These are phyloP conservation scores for Neurospora cerealis DNA, from an alignment of 495 filamentous ascomycete species.

Conservation along the genomic window DNA sequence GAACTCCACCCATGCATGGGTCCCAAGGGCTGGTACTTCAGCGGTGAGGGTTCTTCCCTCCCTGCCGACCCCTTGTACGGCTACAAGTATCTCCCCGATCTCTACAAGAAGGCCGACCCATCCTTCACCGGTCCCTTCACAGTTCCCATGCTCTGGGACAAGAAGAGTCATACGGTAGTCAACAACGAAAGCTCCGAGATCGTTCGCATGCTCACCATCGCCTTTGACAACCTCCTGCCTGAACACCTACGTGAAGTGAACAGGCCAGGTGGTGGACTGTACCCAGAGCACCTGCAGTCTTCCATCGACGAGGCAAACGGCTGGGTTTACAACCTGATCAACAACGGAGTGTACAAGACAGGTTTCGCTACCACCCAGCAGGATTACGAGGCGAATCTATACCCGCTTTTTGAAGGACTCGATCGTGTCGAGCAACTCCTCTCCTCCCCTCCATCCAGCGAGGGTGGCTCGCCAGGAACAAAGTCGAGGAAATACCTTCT, in stretches of 20 bases:
- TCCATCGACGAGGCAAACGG: conserved; percentile 68
- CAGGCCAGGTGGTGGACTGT: conserved; percentile 34
- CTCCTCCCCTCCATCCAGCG: conserved; percentile 30
- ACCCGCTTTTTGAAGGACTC: conserved; percentile 58
- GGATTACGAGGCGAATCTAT: conserved; percentile 58
- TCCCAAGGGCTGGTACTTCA: conserved; percentile 59
- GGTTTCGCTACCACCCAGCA: conserved; percentile 47
- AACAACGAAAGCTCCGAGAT: conserved; percentile 73
- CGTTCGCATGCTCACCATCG: conserved; percentile 54
- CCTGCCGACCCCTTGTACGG: conserved; percentile 52
- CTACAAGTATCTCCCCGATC: conserved; percentile 49
- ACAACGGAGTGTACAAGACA: conserved; percentile 71
- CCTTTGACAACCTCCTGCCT: conserved; percentile 65
- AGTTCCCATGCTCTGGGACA: conserved; percentile 66
- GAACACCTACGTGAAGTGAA: conserved; percentile 49
- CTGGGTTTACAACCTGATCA: conserved; percentile 78
- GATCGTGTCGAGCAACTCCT: conserved; percentile 60
- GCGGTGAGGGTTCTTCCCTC: conserved; percentile 40
- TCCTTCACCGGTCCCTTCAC: conserved; percentile 56
- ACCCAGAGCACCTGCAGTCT: conserved; percentile 45
- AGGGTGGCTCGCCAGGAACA: neutral
- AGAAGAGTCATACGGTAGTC: conserved; percentile 54
- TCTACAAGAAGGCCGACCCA: conserved; percentile 57
- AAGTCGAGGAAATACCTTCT: conserved; percentile 40
- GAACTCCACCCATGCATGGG: conserved; percentile 42